Conservation (phyloP, 192 early-diverging fungal genomes). For the Coemansia interrupta region DNA sequence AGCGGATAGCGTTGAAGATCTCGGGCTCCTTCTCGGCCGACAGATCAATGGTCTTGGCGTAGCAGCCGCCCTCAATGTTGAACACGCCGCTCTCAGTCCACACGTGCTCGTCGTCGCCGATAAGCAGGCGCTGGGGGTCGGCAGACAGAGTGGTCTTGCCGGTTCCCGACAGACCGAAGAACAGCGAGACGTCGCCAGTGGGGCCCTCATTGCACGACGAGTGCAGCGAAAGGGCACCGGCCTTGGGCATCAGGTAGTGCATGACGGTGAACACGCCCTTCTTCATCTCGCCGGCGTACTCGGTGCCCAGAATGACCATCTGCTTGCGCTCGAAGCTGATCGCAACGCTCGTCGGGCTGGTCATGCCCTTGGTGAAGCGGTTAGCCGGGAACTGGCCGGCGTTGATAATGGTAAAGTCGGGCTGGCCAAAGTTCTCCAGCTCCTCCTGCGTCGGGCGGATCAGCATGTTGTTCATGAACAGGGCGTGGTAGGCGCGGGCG, state of each 20-base stretch:
- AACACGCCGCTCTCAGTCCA: slow-evolving; percentile 97
- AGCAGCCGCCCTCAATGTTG: slow-evolving; percentile 99
- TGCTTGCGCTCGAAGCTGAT: slow-evolving; percentile 90
- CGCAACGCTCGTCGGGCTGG: slow-evolving; percentile 85
- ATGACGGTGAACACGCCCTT: slow-evolving; percentile 98
- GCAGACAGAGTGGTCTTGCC: slow-evolving; percentile 98
- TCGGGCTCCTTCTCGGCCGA: slow-evolving; percentile 97
- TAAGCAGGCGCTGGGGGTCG: slow-evolving; percentile 85
- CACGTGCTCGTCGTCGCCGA: slow-evolving; percentile 99
- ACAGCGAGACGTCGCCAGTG: slow-evolving; percentile 87
- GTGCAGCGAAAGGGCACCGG: slow-evolving; percentile 53
- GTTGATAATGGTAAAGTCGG: slow-evolving; percentile 98
- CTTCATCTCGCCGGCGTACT: slow-evolving; percentile 99
- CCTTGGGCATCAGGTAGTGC: slow-evolving; percentile 98
- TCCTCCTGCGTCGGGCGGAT: slow-evolving; percentile 88
- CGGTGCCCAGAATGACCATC: slow-evolving; percentile 97
- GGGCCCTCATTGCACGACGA: slow-evolving; percentile 94
- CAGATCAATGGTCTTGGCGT: slow-evolving; percentile 95
- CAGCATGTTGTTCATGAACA: slow-evolving; percentile 99
- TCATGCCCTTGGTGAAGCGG: slow-evolving; percentile 92
- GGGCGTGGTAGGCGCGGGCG: slow-evolving; percentile 89
- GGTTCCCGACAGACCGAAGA: slow-evolving; percentile 97
- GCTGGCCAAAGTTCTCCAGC: slow-evolving; percentile 87
- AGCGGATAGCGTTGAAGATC: slow-evolving; percentile 94
- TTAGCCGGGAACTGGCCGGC: slow-evolving; percentile 93